Evolutionary conservation across 768 basidiomycete species (phyloP).

Genomic region (Daedaleopsis sinensis): DNA sequence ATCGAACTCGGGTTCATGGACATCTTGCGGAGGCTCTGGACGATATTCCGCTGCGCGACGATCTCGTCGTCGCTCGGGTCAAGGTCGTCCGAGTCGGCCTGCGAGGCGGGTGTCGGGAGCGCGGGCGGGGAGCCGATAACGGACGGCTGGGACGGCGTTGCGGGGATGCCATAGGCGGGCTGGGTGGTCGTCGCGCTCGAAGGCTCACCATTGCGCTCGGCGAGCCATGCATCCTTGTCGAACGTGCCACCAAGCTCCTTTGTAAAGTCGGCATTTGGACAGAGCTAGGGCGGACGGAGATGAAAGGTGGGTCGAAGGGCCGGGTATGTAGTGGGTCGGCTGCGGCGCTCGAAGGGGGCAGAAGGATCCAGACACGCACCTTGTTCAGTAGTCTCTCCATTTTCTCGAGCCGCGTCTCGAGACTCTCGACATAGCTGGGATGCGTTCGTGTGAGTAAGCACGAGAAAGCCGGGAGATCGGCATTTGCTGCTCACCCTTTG

Average conservation of each 20-base stretch:
- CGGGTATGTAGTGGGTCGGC: not conserved
- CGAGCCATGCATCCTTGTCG: conserved; percentile 42
- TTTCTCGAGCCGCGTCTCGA: conserved; percentile 46
- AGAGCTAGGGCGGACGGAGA: conserved; percentile 45
- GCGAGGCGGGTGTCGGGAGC: conserved; percentile 13
- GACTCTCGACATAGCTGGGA: conserved; percentile 40
- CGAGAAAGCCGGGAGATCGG: not conserved
- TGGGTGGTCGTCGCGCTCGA: conserved; percentile 12
- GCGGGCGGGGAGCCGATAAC: conserved; percentile 14
- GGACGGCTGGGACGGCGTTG: conserved; percentile 14
- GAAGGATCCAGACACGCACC: conserved; percentile 26
- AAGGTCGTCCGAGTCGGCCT: conserved; percentile 31
- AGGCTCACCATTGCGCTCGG: conserved; percentile 20
- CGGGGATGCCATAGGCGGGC: conserved; percentile 22
- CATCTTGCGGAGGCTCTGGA: conserved; percentile 34
- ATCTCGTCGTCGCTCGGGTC: conserved; percentile 34
- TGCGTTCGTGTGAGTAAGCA: not conserved
- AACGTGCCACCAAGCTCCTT: conserved; percentile 54
- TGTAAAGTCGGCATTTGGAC: conserved; percentile 64
- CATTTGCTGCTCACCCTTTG: conserved; percentile 50
- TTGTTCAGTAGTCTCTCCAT: conserved; percentile 43
- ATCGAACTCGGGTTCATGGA: conserved; percentile 29
- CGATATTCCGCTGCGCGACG: conserved; percentile 29
- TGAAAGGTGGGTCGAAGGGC: not conserved
- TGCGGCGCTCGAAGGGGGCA: not conserved